These are phyloP conservation scores for Ascosphaera apis DNA, from an alignment of 2,329 filamentous ascomycete species.

Conservation along the genomic window DNA sequence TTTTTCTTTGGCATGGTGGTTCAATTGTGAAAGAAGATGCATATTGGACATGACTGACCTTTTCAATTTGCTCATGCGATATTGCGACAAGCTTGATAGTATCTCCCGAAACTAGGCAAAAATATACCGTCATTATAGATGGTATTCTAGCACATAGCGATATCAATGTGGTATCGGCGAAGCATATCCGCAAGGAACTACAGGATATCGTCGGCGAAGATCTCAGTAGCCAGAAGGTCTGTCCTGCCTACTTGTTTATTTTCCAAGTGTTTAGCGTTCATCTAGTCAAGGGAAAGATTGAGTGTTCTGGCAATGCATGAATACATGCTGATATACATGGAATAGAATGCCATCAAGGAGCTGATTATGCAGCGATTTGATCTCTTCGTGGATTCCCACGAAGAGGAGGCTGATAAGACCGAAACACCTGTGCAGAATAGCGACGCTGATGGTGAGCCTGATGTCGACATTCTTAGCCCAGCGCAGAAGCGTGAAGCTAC, in stretches of 20 bases:
- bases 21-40: too few relatives aligned
- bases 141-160: constrained; percentile 36
- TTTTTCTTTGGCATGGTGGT: too few relatives aligned
- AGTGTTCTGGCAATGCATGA: background rate
- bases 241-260: too few relatives aligned
- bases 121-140: constrained; percentile 38
- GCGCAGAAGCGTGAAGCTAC: background rate
- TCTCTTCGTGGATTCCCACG: constrained; percentile 31
- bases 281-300: background rate
- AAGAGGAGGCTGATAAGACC: constrained; percentile 11
- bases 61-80: too few relatives aligned
- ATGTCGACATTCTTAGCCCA: constrained; percentile 8
- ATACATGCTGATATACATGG: constrained; percentile 2
- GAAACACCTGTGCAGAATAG: constrained; percentile 9
- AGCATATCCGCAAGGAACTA: constrained; percentile 39
- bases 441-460: constrained; percentile 10
- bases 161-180: constrained; percentile 40
- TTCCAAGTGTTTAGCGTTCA: too few relatives aligned
- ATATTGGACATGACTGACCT: too few relatives aligned
- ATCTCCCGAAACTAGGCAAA: constrained; percentile 24
- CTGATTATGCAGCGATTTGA: constrained; percentile 57
- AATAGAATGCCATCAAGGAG: constrained; percentile 42
- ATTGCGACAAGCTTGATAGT: too few relatives aligned
- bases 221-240: constrained; percentile 38
- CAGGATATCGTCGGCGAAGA: constrained; percentile 38